Conservation (phyloP, 257 asterid species). For the Cordia subcordata region DNA sequence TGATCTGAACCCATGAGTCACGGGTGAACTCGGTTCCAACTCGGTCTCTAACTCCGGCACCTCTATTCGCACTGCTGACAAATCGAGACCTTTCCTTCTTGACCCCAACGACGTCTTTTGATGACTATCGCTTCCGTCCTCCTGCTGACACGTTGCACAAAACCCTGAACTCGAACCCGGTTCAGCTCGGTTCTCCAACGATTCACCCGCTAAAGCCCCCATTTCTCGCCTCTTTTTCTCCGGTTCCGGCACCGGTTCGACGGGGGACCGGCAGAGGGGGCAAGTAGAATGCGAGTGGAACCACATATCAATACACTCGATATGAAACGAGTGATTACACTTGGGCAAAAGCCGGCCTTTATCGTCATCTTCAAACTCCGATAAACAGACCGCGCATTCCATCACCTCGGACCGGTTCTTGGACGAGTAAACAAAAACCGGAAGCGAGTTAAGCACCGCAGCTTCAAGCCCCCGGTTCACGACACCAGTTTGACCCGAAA, state of each 20-base stretch:
- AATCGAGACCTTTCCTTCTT: constrained; percentile 50
- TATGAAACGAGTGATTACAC: constrained; percentile 66
- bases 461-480: constrained; percentile 53
- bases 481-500: constrained; percentile 7
- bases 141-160: constrained; percentile 20
- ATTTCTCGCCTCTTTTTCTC: constrained; percentile 13
- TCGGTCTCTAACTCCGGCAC: constrained; percentile 54
- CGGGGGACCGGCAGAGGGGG: constrained; percentile 77
- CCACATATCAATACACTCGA: constrained; percentile 86
- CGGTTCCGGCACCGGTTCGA: constrained; percentile 33
- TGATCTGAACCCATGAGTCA: constrained; percentile 28
- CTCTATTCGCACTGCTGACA: constrained; percentile 44
- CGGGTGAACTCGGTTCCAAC: constrained; percentile 39
- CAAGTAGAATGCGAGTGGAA: constrained; percentile 75
- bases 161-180: constrained; percentile 38
- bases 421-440: constrained; percentile 37
- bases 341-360: constrained; percentile 55
- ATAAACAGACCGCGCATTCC: constrained; percentile 79
- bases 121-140: constrained; percentile 6
- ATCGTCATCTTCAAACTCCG: constrained; percentile 69
- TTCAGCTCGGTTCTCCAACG: constrained; percentile 9
- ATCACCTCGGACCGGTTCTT: constrained; percentile 25
- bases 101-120: constrained; percentile 25
- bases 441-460: constrained; percentile 49
- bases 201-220: constrained; percentile 2